Conservation (phyloP, 2,329 filamentous ascomycete genomes). For the Lasiodiplodia hormozganensis region DNA sequence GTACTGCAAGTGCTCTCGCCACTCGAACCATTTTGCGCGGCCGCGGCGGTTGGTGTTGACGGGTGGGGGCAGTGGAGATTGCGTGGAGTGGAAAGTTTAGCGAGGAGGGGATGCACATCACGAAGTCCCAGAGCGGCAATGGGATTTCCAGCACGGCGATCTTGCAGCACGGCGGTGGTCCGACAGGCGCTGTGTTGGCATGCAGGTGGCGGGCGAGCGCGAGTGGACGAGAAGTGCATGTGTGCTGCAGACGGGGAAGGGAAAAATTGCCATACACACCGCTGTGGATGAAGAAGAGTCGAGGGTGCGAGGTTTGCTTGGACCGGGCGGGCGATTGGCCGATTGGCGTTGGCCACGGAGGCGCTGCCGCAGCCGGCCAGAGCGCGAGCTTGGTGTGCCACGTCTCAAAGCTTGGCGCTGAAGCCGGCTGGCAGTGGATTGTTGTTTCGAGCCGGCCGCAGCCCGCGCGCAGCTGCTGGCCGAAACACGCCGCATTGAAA, state of each 20-base stretch:
- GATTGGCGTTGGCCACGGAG: slow-evolving; percentile 5
- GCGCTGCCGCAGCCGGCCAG: not conserved
- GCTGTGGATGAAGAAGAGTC: slow-evolving; percentile 4
- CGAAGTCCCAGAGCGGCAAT: slow-evolving; percentile 22
- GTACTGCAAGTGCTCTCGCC: not conserved
- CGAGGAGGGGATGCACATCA: slow-evolving; percentile 17
- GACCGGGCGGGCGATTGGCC: slow-evolving; percentile 15
- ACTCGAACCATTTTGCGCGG: slow-evolving; percentile 10
- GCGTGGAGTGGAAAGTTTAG: slow-evolving; percentile 3
- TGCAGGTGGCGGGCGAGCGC: not conserved
- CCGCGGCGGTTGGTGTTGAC: slow-evolving; percentile 1
- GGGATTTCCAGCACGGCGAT: not conserved
- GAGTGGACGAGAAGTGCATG: slow-evolving; percentile 14
- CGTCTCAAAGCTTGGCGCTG: slow-evolving; percentile 27
- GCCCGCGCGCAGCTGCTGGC: not conserved
- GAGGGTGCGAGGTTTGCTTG: slow-evolving; percentile 13
- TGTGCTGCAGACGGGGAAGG: not conserved
- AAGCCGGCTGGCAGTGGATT: slow-evolving; percentile 16
- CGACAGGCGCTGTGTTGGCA: slow-evolving; percentile 3
- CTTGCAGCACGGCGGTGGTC: not conserved
- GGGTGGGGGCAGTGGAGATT: slow-evolving; percentile 11
- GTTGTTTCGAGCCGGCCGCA: slow-evolving; percentile 17
- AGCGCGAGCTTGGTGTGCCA: slow-evolving; percentile 24
- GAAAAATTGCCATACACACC: slow-evolving; percentile 11
- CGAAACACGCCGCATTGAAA: slow-evolving; percentile 6